A percentile compares a stretch with the other conserved stretches of the same genome.
Evolutionary conservation across 345 rosid species (phyloP).

Genomic region (Pelargonium nanum): DNA sequence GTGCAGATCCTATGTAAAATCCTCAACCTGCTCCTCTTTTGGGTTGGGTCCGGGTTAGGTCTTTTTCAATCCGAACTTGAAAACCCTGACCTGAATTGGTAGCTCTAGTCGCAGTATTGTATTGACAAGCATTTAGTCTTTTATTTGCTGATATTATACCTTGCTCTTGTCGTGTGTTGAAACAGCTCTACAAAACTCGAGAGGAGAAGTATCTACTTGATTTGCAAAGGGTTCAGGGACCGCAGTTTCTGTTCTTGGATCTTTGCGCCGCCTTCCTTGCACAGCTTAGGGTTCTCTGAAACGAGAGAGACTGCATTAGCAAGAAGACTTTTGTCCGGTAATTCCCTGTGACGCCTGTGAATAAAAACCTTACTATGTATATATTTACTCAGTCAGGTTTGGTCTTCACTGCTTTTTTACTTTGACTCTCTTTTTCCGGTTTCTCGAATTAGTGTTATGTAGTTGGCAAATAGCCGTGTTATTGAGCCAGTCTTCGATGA

Average conservation of each 20-base stretch:
- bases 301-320: slow-evolving; percentile 6
- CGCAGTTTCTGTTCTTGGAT: slow-evolving; percentile 89
- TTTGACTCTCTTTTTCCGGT: background rate
- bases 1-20: too few species aligned
- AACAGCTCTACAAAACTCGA: slow-evolving; percentile 79
- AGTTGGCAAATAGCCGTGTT: background rate
- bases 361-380: background rate
- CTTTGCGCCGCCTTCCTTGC: slow-evolving; percentile 94
- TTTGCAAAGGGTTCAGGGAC: slow-evolving; percentile 86
- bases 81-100: too few species aligned
- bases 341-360: slow-evolving; percentile 4
- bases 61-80: too few species aligned
- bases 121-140: too few species aligned
- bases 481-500: background rate
- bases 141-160: too few species aligned
- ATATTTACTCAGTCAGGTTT: background rate
- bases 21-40: too few species aligned
- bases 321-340: slow-evolving; percentile 5
- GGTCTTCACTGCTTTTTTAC: background rate
- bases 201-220: slow-evolving; percentile 89
- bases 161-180: too few species aligned
- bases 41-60: too few species aligned
- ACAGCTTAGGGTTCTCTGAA: slow-evolving; percentile 78
- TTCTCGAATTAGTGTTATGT: background rate
- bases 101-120: too few species aligned